These are phyloP conservation scores for Trichosporon sp. DNA, from an alignment of 1,284 basidiomycete genomes.

Conservation along the genomic window DNA sequence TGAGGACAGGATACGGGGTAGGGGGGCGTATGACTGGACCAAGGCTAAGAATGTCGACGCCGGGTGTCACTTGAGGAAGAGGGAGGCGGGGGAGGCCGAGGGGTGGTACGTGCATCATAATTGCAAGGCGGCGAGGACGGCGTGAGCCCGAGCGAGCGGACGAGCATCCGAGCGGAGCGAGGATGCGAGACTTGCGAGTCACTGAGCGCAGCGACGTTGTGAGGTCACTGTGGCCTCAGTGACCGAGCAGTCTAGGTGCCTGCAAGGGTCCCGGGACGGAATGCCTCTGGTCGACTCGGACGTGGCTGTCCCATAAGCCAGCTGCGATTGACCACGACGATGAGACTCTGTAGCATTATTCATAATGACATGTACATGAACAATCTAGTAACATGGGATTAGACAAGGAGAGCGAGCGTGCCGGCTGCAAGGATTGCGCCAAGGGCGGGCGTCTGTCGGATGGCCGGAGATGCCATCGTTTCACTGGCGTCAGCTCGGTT, in stretches of 20 bases:
- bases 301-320: too few relatives aligned
- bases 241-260: too few relatives aligned
- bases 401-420: neutral
- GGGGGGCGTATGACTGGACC: conserved; percentile 31
- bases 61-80: conserved; percentile 11
- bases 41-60: neutral
- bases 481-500: neutral
- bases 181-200: neutral
- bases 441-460: neutral
- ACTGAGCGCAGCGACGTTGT: too few relatives aligned
- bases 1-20: conserved; percentile 29
- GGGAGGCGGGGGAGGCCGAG: conserved; percentile 2
- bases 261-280: too few relatives aligned
- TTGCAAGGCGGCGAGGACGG: conserved; percentile 5
- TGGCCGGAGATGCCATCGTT: neutral
- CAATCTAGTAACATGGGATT: neutral
- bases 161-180: neutral
- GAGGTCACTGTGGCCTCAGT: too few relatives aligned
- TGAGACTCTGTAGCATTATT: neutral
- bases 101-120: conserved; percentile 14
- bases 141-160: neutral
- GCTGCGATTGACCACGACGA: too few relatives aligned
- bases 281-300: too few relatives aligned
- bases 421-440: neutral
- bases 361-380: neutral